These are phyloP conservation scores for Forsythia viridissima DNA, from an alignment of 257 asterid genomes.

Conservation along the genomic window DNA sequence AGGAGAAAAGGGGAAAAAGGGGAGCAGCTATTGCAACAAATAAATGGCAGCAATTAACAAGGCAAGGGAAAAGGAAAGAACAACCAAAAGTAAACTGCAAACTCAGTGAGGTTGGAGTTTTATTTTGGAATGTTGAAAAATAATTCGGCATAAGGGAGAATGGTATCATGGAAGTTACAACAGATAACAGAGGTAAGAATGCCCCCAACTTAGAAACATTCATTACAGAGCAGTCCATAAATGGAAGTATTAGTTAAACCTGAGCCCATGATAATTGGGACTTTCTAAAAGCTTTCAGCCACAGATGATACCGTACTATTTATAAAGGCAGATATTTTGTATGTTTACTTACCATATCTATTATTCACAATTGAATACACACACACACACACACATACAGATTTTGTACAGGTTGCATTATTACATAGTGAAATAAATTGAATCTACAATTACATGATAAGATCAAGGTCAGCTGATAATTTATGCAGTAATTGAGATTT, in stretches of 20 bases:
- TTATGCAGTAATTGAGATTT: neutral
- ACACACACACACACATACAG: neutral
- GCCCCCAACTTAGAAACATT: neutral
- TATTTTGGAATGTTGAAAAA: neutral
- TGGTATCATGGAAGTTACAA: neutral
- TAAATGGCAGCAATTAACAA: neutral
- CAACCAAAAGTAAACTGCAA: neutral
- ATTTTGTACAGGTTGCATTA: neutral
- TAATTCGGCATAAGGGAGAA: neutral
- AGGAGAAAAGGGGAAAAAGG: neutral
- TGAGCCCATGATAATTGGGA: neutral
- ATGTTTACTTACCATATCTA: neutral
- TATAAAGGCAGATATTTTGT: neutral
- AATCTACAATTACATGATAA: neutral
- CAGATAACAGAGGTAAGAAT: constrained; percentile 1
- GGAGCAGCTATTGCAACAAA: neutral
- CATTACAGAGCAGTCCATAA: neutral
- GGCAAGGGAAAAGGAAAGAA: neutral
- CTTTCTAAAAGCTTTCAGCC: neutral
- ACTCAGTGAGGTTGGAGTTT: neutral
- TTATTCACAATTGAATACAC: neutral
- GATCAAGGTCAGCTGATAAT: neutral
- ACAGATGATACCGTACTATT: neutral
- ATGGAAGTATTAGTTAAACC: neutral
- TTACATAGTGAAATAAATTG: neutral